phyloP scores from a whole-genome alignment of 768 basidiomycete genomes.

The Tricholoma terreum region DNA sequence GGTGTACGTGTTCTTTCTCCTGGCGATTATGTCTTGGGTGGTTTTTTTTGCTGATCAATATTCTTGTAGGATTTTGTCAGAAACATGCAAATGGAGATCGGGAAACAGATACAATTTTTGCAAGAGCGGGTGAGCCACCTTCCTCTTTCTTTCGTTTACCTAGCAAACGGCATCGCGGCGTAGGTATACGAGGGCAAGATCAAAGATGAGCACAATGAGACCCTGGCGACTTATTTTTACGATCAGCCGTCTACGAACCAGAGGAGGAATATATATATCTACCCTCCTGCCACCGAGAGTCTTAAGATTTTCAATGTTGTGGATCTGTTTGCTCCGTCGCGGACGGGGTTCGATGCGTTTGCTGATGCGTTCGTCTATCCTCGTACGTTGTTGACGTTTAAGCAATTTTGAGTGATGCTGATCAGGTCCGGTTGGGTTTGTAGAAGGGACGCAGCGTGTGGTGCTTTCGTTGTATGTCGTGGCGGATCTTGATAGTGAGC shows the following conservation, averaged over 20 bases:
- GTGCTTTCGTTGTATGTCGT: constrained; percentile 62
- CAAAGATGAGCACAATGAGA: constrained; percentile 46
- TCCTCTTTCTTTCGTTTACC: neutral
- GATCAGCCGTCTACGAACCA: constrained; percentile 72
- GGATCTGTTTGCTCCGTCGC: constrained; percentile 44
- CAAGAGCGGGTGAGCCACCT: constrained; percentile 61
- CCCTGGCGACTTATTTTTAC: constrained; percentile 80
- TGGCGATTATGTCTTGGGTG: neutral
- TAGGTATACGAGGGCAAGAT: constrained; percentile 60
- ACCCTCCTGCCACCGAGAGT: constrained; percentile 46
- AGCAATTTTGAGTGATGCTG: neutral
- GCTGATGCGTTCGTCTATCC: constrained; percentile 59
- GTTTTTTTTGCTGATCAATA: neutral
- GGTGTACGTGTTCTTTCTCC: constrained; percentile 47
- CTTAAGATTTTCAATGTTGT: constrained; percentile 55
- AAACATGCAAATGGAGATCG: constrained; percentile 58
- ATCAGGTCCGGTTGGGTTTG: neutral
- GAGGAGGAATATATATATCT: constrained; percentile 75
- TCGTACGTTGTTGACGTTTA: constrained; percentile 29
- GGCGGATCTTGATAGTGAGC: constrained; percentile 69
- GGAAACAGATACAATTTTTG: constrained; percentile 59
- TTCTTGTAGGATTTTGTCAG: constrained; percentile 60
- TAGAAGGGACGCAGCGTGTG: constrained; percentile 30
- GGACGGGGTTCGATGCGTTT: constrained; percentile 40
- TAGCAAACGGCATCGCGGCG: too few species aligned